phyloP scores from a whole-genome alignment of 2,329 filamentous ascomycete species.

The Sporothrix phasma region DNA sequence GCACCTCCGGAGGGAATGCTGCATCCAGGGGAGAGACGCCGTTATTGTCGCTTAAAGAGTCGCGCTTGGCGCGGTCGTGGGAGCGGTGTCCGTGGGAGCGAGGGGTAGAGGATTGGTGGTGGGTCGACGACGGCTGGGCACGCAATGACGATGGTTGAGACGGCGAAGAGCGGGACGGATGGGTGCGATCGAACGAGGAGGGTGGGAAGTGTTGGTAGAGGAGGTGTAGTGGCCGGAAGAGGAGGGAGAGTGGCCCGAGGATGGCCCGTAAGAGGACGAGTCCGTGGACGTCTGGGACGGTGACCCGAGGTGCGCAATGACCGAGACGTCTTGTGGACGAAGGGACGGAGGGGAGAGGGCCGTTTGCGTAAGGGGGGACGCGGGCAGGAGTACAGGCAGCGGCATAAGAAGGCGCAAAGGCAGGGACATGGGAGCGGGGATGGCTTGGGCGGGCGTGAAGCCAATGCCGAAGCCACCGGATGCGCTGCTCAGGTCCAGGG shows the following conservation, averaged over 20 bases:
- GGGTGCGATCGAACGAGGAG: not conserved
- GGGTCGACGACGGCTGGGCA: not conserved
- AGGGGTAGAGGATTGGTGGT: not conserved
- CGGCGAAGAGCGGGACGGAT: not conserved
- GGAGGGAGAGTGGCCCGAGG: not conserved
- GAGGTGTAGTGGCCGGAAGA: not conserved
- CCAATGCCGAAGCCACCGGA: not conserved
- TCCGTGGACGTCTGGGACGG: not conserved
- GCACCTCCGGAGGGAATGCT: not conserved
- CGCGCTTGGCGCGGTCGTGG: not conserved
- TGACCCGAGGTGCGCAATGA: not conserved
- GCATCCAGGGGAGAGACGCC: not conserved
- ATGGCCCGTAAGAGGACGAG: not conserved
- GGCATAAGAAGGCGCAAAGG: not conserved
- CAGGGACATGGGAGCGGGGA: not conserved
- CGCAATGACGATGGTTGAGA: too few relatives aligned
- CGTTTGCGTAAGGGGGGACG: too few relatives aligned
- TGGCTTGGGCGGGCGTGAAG: not conserved
- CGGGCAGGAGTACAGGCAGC: not conserved
- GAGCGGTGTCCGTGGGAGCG: not conserved
- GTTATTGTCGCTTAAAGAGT: not conserved
- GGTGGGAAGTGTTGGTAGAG: not conserved
- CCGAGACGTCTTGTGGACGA: not conserved
- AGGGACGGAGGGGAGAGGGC: not conserved
- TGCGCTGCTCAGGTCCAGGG: not conserved